Evolutionary conservation across 768 basidiomycete species (phyloP).

Genomic region (Agaricus sinodeliciosus): DNA sequence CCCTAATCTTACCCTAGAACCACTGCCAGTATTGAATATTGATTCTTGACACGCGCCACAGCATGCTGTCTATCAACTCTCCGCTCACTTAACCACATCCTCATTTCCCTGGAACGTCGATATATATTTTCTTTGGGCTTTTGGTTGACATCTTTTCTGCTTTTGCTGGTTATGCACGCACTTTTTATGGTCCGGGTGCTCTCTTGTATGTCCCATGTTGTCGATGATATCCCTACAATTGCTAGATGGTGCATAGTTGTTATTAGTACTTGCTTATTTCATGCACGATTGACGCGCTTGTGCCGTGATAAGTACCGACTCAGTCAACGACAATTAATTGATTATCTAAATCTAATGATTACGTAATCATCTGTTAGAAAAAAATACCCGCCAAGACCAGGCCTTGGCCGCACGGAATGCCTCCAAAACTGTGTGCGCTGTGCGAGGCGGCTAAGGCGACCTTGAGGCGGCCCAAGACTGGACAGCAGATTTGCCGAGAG

Average conservation of each 20-base stretch:
- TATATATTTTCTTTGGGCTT: background rate
- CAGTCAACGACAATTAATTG: no score
- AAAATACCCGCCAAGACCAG: no score
- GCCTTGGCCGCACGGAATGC: conserved; percentile 39
- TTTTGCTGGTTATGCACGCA: background rate
- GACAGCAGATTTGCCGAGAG: conserved; percentile 92
- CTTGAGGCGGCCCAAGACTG: conserved; percentile 92
- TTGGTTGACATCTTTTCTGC: background rate
- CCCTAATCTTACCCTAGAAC: background rate
- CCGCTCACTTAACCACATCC: background rate
- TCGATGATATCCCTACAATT: background rate
- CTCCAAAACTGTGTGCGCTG: conserved; percentile 73
- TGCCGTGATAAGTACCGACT: no score
- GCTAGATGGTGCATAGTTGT: background rate
- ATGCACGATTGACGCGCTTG: no score
- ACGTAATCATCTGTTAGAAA: no score
- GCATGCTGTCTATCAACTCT: background rate
- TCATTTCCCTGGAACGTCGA: background rate
- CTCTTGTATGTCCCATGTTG: background rate
- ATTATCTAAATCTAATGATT: no score
- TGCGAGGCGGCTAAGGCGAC: conserved; percentile 77
- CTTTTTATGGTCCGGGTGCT: background rate
- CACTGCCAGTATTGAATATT: background rate
- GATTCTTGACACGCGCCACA: background rate
- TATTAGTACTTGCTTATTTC: background rate